Evolutionary conservation across 352 stramenopile species (phyloP).

Genomic region (Globisporangium acanthophoron): DNA sequence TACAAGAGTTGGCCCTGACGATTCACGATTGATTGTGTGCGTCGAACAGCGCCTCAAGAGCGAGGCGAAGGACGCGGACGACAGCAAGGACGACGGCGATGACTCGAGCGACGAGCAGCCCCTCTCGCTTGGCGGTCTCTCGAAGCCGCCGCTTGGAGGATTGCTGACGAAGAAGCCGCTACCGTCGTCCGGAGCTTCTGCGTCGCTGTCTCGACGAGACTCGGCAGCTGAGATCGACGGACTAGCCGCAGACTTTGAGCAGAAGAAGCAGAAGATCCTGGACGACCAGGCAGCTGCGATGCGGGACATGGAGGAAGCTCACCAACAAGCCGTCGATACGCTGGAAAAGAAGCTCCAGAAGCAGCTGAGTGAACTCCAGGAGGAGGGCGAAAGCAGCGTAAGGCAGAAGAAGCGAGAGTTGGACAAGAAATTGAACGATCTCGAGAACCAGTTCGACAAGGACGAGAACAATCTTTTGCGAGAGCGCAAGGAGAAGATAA

Average conservation of each 20-base stretch:
- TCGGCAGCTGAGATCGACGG: constrained; percentile 33
- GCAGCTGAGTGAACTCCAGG: constrained; percentile 44
- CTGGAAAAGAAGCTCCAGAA: constrained; percentile 42
- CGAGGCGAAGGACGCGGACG: constrained; percentile 34
- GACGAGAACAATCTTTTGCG: constrained; percentile 48
- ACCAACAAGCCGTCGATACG: constrained; percentile 28
- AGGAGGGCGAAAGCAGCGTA: constrained; percentile 46
- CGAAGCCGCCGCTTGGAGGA: constrained; percentile 41
- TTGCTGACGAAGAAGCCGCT: constrained; percentile 50
- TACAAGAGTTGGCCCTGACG: not conserved
- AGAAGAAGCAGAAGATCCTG: constrained; percentile 41
- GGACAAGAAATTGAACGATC: constrained; percentile 59
- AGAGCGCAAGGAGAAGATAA: constrained; percentile 60
- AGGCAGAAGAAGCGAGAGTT: constrained; percentile 59
- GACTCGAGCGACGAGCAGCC: constrained; percentile 15
- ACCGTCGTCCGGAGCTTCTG: constrained; percentile 9
- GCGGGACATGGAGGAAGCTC: constrained; percentile 24
- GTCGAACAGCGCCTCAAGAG: constrained; percentile 17
- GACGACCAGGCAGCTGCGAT: constrained; percentile 38
- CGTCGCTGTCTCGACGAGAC: constrained; percentile 19
- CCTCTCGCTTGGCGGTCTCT: constrained; percentile 25
- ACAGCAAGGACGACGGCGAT: constrained; percentile 19
- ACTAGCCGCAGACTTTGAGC: constrained; percentile 28
- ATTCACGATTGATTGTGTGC: not conserved
- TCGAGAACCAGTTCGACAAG: constrained; percentile 66